Percentiles rank a stretch among this genome's conserved stretches.
These are phyloP conservation scores for Achaetomiella virescens DNA, from an alignment of 495 filamentous ascomycete species.

Conservation along the genomic window DNA sequence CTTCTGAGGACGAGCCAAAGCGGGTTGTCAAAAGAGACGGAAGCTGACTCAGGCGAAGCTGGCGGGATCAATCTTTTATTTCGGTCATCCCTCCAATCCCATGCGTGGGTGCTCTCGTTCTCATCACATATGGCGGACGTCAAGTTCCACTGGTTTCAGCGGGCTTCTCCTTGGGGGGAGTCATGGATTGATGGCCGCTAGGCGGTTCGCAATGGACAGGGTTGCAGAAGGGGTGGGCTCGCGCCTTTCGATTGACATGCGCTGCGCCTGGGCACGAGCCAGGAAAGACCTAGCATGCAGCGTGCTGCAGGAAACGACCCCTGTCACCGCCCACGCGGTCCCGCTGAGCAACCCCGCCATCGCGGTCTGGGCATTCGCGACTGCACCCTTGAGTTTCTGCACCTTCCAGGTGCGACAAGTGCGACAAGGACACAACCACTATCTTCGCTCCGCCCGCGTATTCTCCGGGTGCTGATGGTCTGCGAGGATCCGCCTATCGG, in stretches of 20 bases:
- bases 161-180: slow-evolving; percentile 14
- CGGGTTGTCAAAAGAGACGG: neutral
- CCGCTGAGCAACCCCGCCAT: slow-evolving; percentile 11
- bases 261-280: neutral
- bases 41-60: neutral
- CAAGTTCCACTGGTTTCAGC: slow-evolving; percentile 22
- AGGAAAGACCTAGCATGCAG: neutral
- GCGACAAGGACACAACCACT: neutral
- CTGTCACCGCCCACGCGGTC: slow-evolving; percentile 14
- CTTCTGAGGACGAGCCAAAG: neutral
- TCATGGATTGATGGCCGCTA: slow-evolving; percentile 10
- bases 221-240: slow-evolving; percentile 15
- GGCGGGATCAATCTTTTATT: slow-evolving; percentile 18
- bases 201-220: slow-evolving; percentile 1
- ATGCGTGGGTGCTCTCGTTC: neutral
- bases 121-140: neutral
- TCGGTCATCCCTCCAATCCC: slow-evolving; percentile 4
- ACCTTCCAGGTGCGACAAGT: neutral
- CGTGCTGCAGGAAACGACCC: slow-evolving; percentile 1
- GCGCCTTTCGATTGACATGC: slow-evolving; percentile 36
- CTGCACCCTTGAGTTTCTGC: too few relatives aligned
- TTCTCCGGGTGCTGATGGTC: too few relatives aligned
- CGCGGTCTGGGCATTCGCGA: slow-evolving; percentile 1
- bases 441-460: too few relatives aligned
- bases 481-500: neutral